A percentile compares a stretch with the other conserved stretches of the same genome.
Evolutionary conservation across 495 filamentous ascomycete species (phyloP).

Genomic region (Neurospora sp.): DNA sequence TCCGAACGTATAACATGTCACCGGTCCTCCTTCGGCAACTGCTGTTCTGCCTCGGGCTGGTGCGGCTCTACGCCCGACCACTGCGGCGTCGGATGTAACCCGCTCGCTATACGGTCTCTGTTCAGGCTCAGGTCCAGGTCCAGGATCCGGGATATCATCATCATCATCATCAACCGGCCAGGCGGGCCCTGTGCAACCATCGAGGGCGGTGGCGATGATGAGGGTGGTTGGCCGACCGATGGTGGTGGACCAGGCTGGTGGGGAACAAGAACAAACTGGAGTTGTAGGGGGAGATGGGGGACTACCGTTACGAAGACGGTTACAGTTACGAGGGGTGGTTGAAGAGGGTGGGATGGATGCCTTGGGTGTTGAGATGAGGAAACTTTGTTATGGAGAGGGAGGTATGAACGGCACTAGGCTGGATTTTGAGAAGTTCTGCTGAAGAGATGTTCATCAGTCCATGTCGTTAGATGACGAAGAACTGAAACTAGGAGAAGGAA

Average conservation of each 20-base stretch:
- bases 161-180: background rate
- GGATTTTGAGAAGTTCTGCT: background rate
- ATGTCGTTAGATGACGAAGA: background rate
- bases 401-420: background rate
- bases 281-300: background rate
- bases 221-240: background rate
- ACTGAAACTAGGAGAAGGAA: background rate
- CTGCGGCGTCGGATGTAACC: constrained; percentile 41
- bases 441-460: background rate
- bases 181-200: background rate
- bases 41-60: constrained; percentile 32
- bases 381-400: background rate
- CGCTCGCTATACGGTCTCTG: background rate
- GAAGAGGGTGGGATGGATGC: background rate
- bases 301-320: background rate
- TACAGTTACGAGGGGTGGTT: background rate
- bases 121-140: background rate
- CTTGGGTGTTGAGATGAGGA: background rate
- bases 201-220: background rate
- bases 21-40: constrained; percentile 32
- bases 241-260: background rate
- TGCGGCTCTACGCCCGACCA: constrained; percentile 41
- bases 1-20: constrained; percentile 40
- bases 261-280: background rate
- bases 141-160: background rate